Percentiles rank a stretch among this genome's conserved stretches.
Evolutionary conservation across 257 asterid genomes (phyloP).

Genomic region (Plantago major): DNA sequence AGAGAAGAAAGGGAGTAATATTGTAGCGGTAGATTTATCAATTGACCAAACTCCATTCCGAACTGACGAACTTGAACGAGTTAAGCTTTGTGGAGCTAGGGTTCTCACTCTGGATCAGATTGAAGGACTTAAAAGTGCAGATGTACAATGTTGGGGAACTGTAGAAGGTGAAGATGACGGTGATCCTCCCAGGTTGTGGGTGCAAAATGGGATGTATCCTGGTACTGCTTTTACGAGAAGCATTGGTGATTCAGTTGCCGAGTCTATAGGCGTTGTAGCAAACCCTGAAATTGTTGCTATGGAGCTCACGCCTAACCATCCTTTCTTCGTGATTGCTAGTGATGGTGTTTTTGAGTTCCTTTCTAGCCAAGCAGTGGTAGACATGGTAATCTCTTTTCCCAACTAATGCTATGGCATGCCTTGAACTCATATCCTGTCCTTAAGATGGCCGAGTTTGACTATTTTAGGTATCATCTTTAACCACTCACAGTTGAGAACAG

Average conservation of each 20-base stretch:
- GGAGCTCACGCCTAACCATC: slow-evolving; percentile 74
- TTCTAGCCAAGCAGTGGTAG: slow-evolving; percentile 91
- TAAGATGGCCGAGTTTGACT: neutral
- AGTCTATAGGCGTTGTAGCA: slow-evolving; percentile 87
- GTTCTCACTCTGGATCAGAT: slow-evolving; percentile 97
- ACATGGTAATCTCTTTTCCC: slow-evolving; percentile 56
- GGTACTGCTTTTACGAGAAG: slow-evolving; percentile 98
- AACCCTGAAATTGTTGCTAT: slow-evolving; percentile 81
- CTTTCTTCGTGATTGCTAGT: slow-evolving; percentile 89
- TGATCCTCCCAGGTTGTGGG: slow-evolving; percentile 98
- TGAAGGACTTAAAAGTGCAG: slow-evolving; percentile 83
- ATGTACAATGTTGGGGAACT: slow-evolving; percentile 89
- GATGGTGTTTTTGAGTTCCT: slow-evolving; percentile 97
- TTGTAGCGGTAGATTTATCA: slow-evolving; percentile 83
- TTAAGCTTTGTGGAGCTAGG: slow-evolving; percentile 91
- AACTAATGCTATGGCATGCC: slow-evolving; percentile 2
- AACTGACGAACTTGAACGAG: slow-evolving; percentile 80
- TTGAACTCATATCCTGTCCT: neutral
- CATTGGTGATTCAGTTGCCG: slow-evolving; percentile 93
- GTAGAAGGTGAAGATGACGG: slow-evolving; percentile 98
- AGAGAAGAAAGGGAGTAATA: slow-evolving; percentile 61
- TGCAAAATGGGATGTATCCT: slow-evolving; percentile 96
- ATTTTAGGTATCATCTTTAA: neutral
- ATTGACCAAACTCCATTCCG: slow-evolving; percentile 91
- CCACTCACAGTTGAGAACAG: too few species aligned